Base-by-base conservation (phyloP, 1,139 yeast genomes). In the Yamadazyma atmosphaerica region DNA sequence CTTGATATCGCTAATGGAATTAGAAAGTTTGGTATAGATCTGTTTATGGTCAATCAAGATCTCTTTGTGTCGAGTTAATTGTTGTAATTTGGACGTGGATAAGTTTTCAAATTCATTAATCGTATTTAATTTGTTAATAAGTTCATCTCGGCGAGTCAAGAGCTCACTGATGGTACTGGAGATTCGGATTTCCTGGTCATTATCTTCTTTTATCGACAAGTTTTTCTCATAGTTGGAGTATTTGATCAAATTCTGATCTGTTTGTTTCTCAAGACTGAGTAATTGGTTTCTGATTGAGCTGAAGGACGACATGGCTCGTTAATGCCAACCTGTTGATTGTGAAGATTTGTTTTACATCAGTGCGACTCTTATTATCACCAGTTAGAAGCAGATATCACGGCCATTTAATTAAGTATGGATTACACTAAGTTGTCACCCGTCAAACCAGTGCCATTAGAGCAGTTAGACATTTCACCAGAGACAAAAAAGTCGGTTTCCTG, bases 11-110 rank as follows among this genome's bases (percentile, higher is more conserved):
- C 72, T 69, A 30, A 87, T 80, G 11, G 81, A 67, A 6, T 72
- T 60, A 46, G 76, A 68, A 38, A 90, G 76, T 45, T 86, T 76
- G 33, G 66, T 62, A 52, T 77, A 85, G 44, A 83, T 85, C 36
- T 70, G 62, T 60, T 77, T 72, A 59, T 87, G 94, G 40, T 89
- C 95, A 39, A 68, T 74, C 25, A 88, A 66, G 19, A 79, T 76
- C 58, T 89, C 96, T 51, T 77, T 79, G 58, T 89, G 96, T 42
- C 98, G 79, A 40, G 83, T 80, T 34, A 89, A 65, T 57, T 92
- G 98, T 53, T 86, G 92, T 28, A 81, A 61, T 60, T 87, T 86
- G 0, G 92, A 78, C 1, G 92, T 78, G 2, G 89, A 75, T 5
- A 83, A 67, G 13, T 73, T 56, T 50, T 81, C 85, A 3, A 82